A percentile compares a stretch with the other conserved stretches of the same genome.
phyloP scores from a whole-genome alignment of 1,139 yeast genomes.

The Kodamaea ohmeri region DNA sequence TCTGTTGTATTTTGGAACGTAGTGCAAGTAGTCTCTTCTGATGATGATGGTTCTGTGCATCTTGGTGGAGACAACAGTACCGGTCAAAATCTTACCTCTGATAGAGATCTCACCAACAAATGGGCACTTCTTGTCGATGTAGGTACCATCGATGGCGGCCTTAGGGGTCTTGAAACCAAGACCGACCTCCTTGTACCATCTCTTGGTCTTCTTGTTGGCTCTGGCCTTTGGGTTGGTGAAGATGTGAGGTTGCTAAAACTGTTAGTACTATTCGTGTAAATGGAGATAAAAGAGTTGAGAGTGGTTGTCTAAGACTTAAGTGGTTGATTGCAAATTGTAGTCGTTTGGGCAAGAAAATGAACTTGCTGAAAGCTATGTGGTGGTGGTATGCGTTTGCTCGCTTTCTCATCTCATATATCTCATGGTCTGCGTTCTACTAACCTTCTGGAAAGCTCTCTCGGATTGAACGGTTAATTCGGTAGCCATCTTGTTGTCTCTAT shows the following conservation, averaged over 20 bases:
- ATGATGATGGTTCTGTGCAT: constrained; percentile 99
- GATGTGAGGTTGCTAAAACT: constrained; percentile 94
- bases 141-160: constrained; percentile 96
- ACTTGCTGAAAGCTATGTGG: too few relatives aligned
- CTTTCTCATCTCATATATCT: background rate
- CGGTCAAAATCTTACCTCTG: constrained; percentile 99
- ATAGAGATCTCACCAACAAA: constrained; percentile 95
- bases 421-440: constrained; percentile 41
- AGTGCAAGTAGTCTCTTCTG: constrained; percentile 99
- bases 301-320: background rate
- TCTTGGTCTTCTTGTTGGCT: constrained; percentile 98
- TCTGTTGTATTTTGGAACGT: constrained; percentile 99
- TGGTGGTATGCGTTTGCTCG: too few relatives aligned
- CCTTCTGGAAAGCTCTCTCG: constrained; percentile 99
- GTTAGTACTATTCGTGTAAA: constrained; percentile 30
- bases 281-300: background rate
- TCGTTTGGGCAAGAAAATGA: too few relatives aligned
- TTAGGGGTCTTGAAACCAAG: constrained; percentile 99
- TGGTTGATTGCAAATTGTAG: too few relatives aligned
- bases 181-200: constrained; percentile 99
- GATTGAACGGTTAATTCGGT: constrained; percentile 99
- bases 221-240: constrained; percentile 99
- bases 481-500: constrained; percentile 66
- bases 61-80: constrained; percentile 99
- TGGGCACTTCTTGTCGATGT: constrained; percentile 99